Evolutionary conservation across 2,329 filamentous ascomycete species (phyloP), one percentile per base, ranked within the genome.

Genomic region (Canariomyces notabilis): DNA sequence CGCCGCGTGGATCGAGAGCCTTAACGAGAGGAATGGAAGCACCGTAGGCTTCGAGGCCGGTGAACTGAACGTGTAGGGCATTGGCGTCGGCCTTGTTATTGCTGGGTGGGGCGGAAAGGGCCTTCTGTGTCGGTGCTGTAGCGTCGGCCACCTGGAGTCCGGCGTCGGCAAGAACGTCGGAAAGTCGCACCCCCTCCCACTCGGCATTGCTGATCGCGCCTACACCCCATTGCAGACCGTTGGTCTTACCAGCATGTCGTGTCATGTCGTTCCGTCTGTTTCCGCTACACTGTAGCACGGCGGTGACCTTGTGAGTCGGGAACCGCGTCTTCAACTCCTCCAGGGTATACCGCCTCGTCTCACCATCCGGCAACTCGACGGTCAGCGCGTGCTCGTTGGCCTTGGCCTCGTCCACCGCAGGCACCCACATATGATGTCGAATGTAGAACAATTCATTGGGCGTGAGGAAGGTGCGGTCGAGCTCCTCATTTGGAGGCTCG

Each of bases 371-470:
- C 4, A 82, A 67, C 62, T 80, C 78, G 33, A 82, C 65, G 4
- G 69, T 76, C 48, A 82, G 57, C 16, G 62, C 60, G 56, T 81
- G 70, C 5, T 67, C 51, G 3, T 63, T 62, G 0, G 67, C 64
- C 5, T 68, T 63, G 2, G 23, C 42, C 8, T 66, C 61, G 5
- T 67, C 63, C 4, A 77, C 60, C 5, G 64, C 62, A 1, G 79
- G 79, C 33, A 82, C 79, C 79, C 79, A 82, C 67, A 82, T 78
- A 62, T 82, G 79, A 55, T 82, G 79, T 16, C 79, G 72, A 12
- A 80, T 73, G 56, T 80, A 82, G 60, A 81, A 81, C 1, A 78
- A 64, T 22, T 72, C 66, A 34, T 73, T 75, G 3, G 75, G 75
- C 0, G 79, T 82, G 31, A 75, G 63, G 56, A 79, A 83, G 2